Evolutionary conservation across 106 monocot genomes (phyloP), one percentile per base, ranked within the genome.

Genomic region (Allium cepa): DNA sequence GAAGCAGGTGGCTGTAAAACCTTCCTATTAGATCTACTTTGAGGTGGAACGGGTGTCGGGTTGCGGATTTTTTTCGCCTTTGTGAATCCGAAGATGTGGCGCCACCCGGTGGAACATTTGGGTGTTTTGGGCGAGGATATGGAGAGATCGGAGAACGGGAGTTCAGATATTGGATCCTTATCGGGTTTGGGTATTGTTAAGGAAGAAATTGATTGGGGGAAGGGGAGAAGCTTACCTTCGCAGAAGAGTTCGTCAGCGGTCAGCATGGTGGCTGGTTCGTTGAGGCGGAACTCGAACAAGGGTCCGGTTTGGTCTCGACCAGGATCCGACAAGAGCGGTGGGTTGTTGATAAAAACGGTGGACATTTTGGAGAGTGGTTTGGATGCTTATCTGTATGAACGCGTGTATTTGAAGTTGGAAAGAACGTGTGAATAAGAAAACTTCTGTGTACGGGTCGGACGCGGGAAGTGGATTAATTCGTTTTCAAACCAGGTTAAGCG

Each of bases 231-330:
- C 87, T 90, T 92, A 8, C 97, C 97, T 13, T 86, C 82, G 47
- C 85, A 80, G 72, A 99, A 90, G 27, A 99, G 89, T 80, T 99
- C 79, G 65, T 99, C 94, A 10, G 94, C 94, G 9, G 87, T 70
- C 52, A 91, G 82, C 91, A 91, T 91, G 14, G 71, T 51, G 11
- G 69, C 80, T 8, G 86, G 82, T 45, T 87, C 89, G 14, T 82
- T 76, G 16, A 89, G 80, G 1, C 73, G 70, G 79, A 91, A 92
- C 84, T 92, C 96, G 73, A 96, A 96, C 27, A 76, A 62, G 56
- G 74, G 62, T 26, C 78, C 80, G 50, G 57, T 74, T 11, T 18
- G n/a, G 17, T 18, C 66, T 17, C 51, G 16, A 1, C 52, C 50
- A 2, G 52, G 51, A 67, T 67, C 67, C 53, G 59, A 14, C 8